Evolutionary conservation across 2,329 filamentous ascomycete genomes (phyloP).

Genomic region (Plenodomus lindquistii): DNA sequence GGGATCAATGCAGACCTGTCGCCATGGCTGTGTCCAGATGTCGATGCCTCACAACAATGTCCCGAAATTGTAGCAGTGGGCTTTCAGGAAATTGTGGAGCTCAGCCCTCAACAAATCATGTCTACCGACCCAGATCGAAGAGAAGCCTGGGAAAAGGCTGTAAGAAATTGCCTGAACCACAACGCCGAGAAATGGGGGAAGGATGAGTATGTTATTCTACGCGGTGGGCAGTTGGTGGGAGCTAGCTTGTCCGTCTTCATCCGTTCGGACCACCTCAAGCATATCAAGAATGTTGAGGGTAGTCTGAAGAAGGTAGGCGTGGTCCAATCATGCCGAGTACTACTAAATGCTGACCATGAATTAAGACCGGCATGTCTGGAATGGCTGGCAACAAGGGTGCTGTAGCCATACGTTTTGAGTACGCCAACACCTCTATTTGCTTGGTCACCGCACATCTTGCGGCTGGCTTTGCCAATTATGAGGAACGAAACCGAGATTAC

Average conservation of each 20-base stretch:
- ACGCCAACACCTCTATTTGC: slow-evolving; percentile 87
- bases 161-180: slow-evolving; percentile 75
- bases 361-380: slow-evolving; percentile 81
- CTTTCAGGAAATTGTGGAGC: slow-evolving; percentile 97
- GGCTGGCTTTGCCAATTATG: slow-evolving; percentile 94
- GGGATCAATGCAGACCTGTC: slow-evolving; percentile 80
- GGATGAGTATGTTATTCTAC: slow-evolving; percentile 83
- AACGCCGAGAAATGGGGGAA: slow-evolving; percentile 67
- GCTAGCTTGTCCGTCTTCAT: slow-evolving; percentile 92
- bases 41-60: slow-evolving; percentile 60
- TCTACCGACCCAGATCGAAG: slow-evolving; percentile 89
- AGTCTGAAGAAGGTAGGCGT: slow-evolving; percentile 77
- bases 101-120: slow-evolving; percentile 98
- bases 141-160: slow-evolving; percentile 82
- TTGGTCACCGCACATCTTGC: slow-evolving; percentile 97
- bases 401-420: slow-evolving; percentile 94
- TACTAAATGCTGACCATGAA: slow-evolving; percentile 15
- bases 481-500: slow-evolving; percentile 93
- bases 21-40: slow-evolving; percentile 78
- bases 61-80: slow-evolving; percentile 89
- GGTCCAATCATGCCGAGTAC: not conserved
- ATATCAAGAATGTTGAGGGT: slow-evolving; percentile 96
- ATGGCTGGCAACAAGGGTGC: slow-evolving; percentile 99
- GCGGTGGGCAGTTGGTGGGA: slow-evolving; percentile 92
- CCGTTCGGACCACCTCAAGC: slow-evolving; percentile 71